phyloP scores from a whole-genome alignment of 805 yeast species.

The Cyberlindnera nakhonratchasimensis region DNA sequence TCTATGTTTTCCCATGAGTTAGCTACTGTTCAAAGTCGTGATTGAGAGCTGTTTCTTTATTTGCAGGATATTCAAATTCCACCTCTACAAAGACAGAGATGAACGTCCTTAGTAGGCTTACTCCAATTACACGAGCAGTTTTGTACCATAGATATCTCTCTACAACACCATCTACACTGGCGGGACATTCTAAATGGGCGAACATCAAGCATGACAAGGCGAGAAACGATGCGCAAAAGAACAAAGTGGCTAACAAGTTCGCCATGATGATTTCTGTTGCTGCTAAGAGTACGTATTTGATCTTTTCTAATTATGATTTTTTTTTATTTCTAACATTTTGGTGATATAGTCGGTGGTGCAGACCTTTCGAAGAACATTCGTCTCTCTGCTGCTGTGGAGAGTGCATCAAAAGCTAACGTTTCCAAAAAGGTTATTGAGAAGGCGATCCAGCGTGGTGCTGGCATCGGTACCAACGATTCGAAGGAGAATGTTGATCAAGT shows the following conservation, averaged over 20 bases:
- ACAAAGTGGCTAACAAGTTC: constrained; percentile 63
- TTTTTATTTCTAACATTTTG: not conserved
- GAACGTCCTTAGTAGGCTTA: not conserved
- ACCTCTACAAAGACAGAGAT: not conserved
- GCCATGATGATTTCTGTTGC: constrained; percentile 74
- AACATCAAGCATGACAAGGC: constrained; percentile 93
- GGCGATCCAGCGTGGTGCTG: constrained; percentile 83
- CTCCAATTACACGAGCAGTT: constrained; percentile 1
- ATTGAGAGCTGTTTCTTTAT: too few species aligned
- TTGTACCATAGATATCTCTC: constrained; percentile 7
- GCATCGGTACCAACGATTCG: constrained; percentile 49
- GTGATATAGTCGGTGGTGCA: constrained; percentile 49
- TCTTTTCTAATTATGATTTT: too few species aligned
- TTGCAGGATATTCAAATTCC: too few species aligned
- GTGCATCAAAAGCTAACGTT: constrained; percentile 72
- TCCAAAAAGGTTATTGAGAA: constrained; percentile 82
- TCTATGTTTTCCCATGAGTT: too few species aligned
- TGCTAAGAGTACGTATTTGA: constrained; percentile 42
- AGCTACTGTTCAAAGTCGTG: too few species aligned
- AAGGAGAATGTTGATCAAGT: constrained; percentile 49
- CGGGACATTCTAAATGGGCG: constrained; percentile 95
- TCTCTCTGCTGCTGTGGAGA: constrained; percentile 69
- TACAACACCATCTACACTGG: constrained; percentile 11
- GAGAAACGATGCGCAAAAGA: constrained; percentile 78
- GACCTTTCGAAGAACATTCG: constrained; percentile 61